Percentiles rank a stretch among this genome's conserved stretches.
phyloP scores from a whole-genome alignment of 164 flowering plant genomes.

The Magnolia kwangsiensis region DNA sequence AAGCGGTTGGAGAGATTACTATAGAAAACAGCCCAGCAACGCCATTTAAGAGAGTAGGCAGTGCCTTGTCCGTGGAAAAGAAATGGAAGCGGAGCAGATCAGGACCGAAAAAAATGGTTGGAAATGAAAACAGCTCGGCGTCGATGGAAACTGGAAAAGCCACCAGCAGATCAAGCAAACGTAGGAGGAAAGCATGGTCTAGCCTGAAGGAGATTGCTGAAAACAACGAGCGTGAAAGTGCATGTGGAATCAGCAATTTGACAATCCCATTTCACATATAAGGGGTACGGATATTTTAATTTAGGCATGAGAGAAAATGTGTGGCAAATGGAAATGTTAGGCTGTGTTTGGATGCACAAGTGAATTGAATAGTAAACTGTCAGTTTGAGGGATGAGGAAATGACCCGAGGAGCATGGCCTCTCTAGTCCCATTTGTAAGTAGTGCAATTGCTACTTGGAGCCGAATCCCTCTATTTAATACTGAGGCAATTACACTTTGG shows the following conservation, averaged over 20 bases:
- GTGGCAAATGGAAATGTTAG: not conserved
- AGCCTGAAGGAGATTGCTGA: slow-evolving; percentile 20
- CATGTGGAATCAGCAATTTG: slow-evolving; percentile 25
- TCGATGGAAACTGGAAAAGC: slow-evolving; percentile 3
- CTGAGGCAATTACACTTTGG: too few relatives aligned
- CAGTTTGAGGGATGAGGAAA: too few relatives aligned
- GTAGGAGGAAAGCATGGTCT: slow-evolving; percentile 19
- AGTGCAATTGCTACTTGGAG: too few relatives aligned
- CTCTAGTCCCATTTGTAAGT: too few relatives aligned
- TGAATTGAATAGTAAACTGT: too few relatives aligned
- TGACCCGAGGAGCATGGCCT: too few relatives aligned
- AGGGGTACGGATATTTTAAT: not conserved
- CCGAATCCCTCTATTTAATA: too few relatives aligned
- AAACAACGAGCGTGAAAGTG: not conserved
- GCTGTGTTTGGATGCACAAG: too few relatives aligned
- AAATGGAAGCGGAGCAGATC: slow-evolving; percentile 5
- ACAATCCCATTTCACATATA: slow-evolving; percentile 46
- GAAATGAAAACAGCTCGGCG: slow-evolving; percentile 21
- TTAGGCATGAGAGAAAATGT: not conserved
- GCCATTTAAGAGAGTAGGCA: slow-evolving; percentile 21
- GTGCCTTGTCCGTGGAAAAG: slow-evolving; percentile 35
- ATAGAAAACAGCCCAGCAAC: slow-evolving; percentile 28
- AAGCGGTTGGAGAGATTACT: slow-evolving; percentile 9
- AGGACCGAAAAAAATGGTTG: not conserved
- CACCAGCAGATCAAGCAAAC: slow-evolving; percentile 6